A percentile compares a stretch with the other conserved stretches of the same genome.
Evolutionary conservation across 2,329 filamentous ascomycete species (phyloP).

Genomic region (Aaosphaeria pasadenensis): DNA sequence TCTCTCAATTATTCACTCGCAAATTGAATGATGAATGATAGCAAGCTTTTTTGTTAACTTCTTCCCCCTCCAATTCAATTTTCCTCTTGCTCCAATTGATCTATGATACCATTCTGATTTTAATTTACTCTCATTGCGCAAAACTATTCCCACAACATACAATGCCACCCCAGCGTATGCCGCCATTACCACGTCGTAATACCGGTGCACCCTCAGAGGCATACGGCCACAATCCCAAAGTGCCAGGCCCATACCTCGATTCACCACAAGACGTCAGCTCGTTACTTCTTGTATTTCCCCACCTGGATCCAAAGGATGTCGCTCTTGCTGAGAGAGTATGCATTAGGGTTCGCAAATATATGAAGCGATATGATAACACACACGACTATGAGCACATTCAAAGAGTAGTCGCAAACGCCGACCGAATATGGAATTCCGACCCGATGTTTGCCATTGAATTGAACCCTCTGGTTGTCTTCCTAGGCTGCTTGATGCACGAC

Average conservation of each 20-base stretch:
- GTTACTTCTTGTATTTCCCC: neutral
- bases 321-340: conserved; percentile 17
- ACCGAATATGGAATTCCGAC: conserved; percentile 56
- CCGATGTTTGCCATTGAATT: conserved; percentile 22
- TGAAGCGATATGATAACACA: conserved; percentile 71
- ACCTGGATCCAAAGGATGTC: neutral
- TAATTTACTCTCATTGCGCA: too few relatives aligned
- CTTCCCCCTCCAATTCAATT: too few relatives aligned
- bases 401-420: conserved; percentile 67
- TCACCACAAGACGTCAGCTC: neutral
- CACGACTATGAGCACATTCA: conserved; percentile 80
- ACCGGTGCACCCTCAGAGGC: neutral
- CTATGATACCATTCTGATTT: too few relatives aligned
- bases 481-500: conserved; percentile 66
- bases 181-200: neutral
- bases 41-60: too few relatives aligned
- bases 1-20: too few relatives aligned
- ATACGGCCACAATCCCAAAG: neutral
- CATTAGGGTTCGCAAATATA: conserved; percentile 2
- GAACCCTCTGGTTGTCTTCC: conserved; percentile 57
- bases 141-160: neutral
- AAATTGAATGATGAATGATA: too few relatives aligned
- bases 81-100: too few relatives aligned
- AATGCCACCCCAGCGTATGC: neutral
- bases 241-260: conserved; percentile 1